Conservation (phyloP, 2,329 filamentous ascomycete genomes). For the Cladosporium velox region DNA sequence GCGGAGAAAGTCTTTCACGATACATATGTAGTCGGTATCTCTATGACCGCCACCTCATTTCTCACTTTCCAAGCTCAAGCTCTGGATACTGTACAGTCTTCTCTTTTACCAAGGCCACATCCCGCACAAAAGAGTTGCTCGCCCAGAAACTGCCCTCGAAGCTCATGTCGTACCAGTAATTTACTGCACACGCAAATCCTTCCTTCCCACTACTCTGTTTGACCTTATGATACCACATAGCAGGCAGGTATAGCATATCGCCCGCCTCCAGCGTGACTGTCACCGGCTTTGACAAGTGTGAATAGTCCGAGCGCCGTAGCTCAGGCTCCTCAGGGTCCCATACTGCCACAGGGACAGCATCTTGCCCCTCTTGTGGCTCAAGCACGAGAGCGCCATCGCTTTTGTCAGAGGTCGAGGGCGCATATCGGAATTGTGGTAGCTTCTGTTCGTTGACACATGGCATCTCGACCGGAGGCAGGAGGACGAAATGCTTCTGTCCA, state of each 20-base stretch:
- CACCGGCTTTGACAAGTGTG: slow-evolving; percentile 60
- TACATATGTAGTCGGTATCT: background rate
- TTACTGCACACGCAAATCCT: slow-evolving; percentile 74
- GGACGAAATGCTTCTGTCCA: slow-evolving; percentile 72
- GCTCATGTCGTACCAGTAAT: slow-evolving; percentile 87
- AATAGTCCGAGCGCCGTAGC: slow-evolving; percentile 58
- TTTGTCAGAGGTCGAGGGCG: slow-evolving; percentile 34
- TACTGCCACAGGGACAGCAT: slow-evolving; percentile 65
- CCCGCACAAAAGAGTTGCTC: slow-evolving; percentile 53
- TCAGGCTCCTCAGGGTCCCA: slow-evolving; percentile 71
- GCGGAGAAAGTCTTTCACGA: background rate
- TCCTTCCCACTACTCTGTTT: slow-evolving; percentile 68
- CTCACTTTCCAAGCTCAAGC: slow-evolving; percentile 14
- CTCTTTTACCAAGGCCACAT: slow-evolving; percentile 26
- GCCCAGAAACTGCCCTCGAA: slow-evolving; percentile 71
- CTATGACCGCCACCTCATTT: background rate
- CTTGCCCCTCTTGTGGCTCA: slow-evolving; percentile 38
- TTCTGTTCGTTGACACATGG: slow-evolving; percentile 67
- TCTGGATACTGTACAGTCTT: slow-evolving; percentile 30
- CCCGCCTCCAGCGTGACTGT: slow-evolving; percentile 69
- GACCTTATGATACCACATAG: slow-evolving; percentile 85
- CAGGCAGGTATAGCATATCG: slow-evolving; percentile 80
- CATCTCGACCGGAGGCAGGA: slow-evolving; percentile 71
- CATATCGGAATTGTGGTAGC: slow-evolving; percentile 62
- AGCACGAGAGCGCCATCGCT: slow-evolving; percentile 36